Base-by-base conservation (phyloP, 2,329 filamentous ascomycete species). In the Phaeosphaeriaceae sp. region DNA sequence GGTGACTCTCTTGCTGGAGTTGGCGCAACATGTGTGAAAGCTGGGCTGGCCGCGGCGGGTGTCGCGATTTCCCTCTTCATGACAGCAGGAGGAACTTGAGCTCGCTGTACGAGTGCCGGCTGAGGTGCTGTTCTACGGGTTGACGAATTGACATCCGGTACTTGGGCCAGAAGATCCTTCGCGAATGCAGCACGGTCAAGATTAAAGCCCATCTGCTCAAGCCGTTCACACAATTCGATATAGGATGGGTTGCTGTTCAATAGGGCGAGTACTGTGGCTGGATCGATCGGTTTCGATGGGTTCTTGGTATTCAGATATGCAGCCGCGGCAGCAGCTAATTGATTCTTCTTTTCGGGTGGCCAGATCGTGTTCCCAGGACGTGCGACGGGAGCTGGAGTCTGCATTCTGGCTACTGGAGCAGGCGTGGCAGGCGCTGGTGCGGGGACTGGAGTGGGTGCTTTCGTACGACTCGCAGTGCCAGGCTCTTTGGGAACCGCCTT, bases 161-260 rank as follows among this genome's bases (percentile, higher is more conserved):
- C 78, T 24, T 79, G 78, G 42, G 73, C 70, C 7, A 85, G 77
- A 17, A 88, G 70, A 60, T 79, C 80, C 61, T 82, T 79, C 11
- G 86, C 86, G 49, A 88, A 84, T 0, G 78, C 73, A 6, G 83
- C 81, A 54, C 85, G 78, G 61, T 87, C 82, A 32, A 88, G 76
- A 30, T 71, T 77, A 17, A 86, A 74, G 0, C 82, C 83, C 64
- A 78, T 78, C 1, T 64, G 68, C 60, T 88, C 86, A 5, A 88
- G 71, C 48, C 78, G 76, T 59, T 84, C 80, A 65, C 86, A 88
- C 2, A 88, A 72, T 52, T 84, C 79, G 58, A 82, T 80, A 61
- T 88, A 88, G 2, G 80, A 84, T 1, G 85, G 85, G 62, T 87
- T 86, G 8, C 74, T 68, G 51, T 86, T 77, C 9, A 88, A 76